Evolutionary conservation across 345 rosid species (phyloP).

Genomic region (Eucalyptus fibrosa): DNA sequence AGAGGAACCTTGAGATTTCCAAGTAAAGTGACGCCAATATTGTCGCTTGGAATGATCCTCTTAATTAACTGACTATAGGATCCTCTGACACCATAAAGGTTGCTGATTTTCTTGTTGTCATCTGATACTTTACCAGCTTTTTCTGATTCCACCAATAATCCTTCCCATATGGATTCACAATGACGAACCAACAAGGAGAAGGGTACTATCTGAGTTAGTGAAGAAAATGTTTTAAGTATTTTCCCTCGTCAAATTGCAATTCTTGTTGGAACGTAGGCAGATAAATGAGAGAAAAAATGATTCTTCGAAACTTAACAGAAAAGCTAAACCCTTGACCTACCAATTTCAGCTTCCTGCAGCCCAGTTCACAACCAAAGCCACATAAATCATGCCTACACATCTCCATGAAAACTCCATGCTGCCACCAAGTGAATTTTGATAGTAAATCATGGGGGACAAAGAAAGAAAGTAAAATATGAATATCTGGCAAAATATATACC

Average conservation of each 20-base stretch:
- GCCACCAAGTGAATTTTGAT: conserved; percentile 11
- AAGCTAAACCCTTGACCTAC: conserved; percentile 18
- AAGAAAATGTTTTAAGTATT: background rate
- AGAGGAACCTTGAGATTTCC: conserved; percentile 63
- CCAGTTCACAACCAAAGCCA: conserved; percentile 36
- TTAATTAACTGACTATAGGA: conserved; percentile 14
- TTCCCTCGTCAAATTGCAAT: background rate
- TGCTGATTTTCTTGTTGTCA: background rate
- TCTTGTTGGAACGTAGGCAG: background rate
- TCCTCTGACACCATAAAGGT: conserved; percentile 6
- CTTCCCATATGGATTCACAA: conserved; percentile 39
- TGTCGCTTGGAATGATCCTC: conserved; percentile 42
- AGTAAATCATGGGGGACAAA: background rate
- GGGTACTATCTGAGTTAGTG: conserved; percentile 47
- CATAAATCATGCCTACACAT: conserved; percentile 44
- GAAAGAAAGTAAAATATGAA: background rate
- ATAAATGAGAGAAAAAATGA: background rate
- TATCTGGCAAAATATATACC: conserved; percentile 1
- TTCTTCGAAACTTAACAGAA: background rate
- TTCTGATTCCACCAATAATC: conserved; percentile 6
- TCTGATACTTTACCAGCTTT: background rate
- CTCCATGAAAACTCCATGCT: conserved; percentile 64
- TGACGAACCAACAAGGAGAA: conserved; percentile 46
- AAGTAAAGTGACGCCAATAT: conserved; percentile 40
- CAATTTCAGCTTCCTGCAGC: conserved; percentile 38